Conservation (phyloP, 257 asterid genomes). For the Gentiana straminea region DNA sequence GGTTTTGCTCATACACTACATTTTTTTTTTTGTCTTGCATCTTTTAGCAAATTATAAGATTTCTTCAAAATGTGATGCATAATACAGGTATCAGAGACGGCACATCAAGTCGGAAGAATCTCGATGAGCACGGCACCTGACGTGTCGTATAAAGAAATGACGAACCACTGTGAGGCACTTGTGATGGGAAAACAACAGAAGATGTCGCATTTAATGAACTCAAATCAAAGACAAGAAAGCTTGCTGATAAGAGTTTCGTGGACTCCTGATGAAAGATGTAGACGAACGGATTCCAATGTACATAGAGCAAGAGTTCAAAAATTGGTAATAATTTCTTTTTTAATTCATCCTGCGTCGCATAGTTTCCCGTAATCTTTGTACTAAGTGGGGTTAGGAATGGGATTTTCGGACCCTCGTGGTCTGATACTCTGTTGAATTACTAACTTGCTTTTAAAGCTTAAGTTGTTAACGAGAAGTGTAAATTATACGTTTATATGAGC, state of each 20-base stretch:
- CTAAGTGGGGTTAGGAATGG: neutral
- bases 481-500: conserved; percentile 11
- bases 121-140: conserved; percentile 57
- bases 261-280: conserved; percentile 26
- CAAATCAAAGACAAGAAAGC: conserved; percentile 34
- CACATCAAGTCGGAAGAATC: conserved; percentile 65
- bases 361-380: too few relatives aligned
- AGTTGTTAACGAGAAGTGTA: too few relatives aligned
- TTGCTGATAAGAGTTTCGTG: conserved; percentile 36
- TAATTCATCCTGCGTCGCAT: too few relatives aligned
- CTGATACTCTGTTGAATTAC: neutral
- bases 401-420: neutral
- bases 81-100: conserved; percentile 65
- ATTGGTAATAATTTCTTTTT: conserved; percentile 22
- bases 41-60: neutral
- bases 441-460: neutral
- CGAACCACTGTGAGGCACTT: conserved; percentile 62
- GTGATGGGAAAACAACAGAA: conserved; percentile 73
- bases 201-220: conserved; percentile 53
- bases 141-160: conserved; percentile 69
- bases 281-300: conserved; percentile 16
- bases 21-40: too few relatives aligned
- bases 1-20: too few relatives aligned
- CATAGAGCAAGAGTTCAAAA: conserved; percentile 15
- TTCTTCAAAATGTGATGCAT: neutral